A percentile compares a stretch with the other conserved stretches of the same genome.
Conservation (phyloP, 768 basidiomycete species). For the Trametes sanguinea region DNA sequence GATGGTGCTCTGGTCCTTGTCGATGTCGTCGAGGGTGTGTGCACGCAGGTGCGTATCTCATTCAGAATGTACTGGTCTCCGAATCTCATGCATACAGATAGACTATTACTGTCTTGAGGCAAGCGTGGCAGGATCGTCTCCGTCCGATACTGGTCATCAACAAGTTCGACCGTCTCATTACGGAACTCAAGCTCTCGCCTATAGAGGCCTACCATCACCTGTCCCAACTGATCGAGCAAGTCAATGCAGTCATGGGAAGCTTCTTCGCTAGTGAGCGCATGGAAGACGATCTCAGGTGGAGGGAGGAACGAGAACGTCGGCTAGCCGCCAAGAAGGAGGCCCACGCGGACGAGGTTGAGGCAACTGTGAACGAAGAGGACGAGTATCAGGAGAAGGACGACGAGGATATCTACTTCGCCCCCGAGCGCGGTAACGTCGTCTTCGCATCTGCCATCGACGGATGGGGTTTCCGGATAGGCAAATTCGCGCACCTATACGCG, state of each 20-base stretch:
- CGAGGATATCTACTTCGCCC: slow-evolving; percentile 96
- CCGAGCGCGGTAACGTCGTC: slow-evolving; percentile 92
- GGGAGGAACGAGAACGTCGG: slow-evolving; percentile 86
- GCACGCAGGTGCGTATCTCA: slow-evolving; percentile 72
- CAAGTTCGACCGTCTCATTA: slow-evolving; percentile 92
- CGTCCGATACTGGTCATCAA: slow-evolving; percentile 95
- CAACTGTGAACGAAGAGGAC: slow-evolving; percentile 53
- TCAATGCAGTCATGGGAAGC: slow-evolving; percentile 96
- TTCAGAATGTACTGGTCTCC: background rate
- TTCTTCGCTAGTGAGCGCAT: slow-evolving; percentile 97
- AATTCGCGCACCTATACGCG: slow-evolving; percentile 92
- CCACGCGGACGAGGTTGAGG: slow-evolving; percentile 58
- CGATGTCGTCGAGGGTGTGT: slow-evolving; percentile 97
- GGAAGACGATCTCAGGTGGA: slow-evolving; percentile 94
- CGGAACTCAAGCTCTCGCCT: slow-evolving; percentile 89
- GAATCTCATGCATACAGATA: slow-evolving; percentile 33
- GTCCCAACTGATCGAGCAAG: slow-evolving; percentile 90
- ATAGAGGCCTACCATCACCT: slow-evolving; percentile 94
- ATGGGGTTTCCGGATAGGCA: slow-evolving; percentile 94
- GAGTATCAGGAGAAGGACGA: slow-evolving; percentile 95
- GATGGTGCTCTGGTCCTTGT: slow-evolving; percentile 96
- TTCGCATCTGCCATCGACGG: slow-evolving; percentile 96
- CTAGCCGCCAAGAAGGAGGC: slow-evolving; percentile 74
- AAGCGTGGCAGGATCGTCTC: slow-evolving; percentile 90
- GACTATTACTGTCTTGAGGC: slow-evolving; percentile 94